Evolutionary conservation across 1,139 yeast species (phyloP).

Genomic region (Geotrichum reessii): DNA sequence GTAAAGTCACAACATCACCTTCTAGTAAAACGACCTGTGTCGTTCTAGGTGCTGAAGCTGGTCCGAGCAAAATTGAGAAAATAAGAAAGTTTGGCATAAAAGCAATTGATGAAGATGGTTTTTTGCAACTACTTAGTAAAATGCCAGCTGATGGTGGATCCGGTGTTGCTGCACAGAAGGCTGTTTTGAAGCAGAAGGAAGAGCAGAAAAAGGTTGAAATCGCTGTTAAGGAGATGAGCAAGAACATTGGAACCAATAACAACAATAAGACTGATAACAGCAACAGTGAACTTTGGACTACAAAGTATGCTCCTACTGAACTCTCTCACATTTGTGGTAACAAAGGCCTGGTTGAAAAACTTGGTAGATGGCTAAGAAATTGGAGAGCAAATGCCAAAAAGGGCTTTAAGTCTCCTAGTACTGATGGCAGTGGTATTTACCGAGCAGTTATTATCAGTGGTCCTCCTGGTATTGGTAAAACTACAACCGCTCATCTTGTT

Average conservation of each 20-base stretch:
- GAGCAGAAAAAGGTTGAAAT: constrained; percentile 54
- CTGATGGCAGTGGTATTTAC: constrained; percentile 53
- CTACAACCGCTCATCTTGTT: constrained; percentile 81
- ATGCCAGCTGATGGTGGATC: constrained; percentile 95
- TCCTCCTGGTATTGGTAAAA: constrained; percentile 96
- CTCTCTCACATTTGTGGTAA: constrained; percentile 84
- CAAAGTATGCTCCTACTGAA: constrained; percentile 79
- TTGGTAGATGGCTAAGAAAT: constrained; percentile 66
- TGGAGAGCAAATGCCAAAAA: constrained; percentile 61
- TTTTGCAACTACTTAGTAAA: constrained; percentile 58
- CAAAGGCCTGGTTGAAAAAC: constrained; percentile 62
- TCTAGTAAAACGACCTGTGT: constrained; percentile 83
- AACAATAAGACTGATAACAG: constrained; percentile 18
- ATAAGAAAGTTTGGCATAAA: constrained; percentile 68
- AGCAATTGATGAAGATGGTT: constrained; percentile 84
- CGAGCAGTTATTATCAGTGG: constrained; percentile 87
- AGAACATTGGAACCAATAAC: constrained; percentile 33
- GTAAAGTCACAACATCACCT: constrained; percentile 84
- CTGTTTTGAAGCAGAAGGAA: constrained; percentile 59
- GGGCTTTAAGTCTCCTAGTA: constrained; percentile 52
- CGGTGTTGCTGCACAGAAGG: constrained; percentile 69
- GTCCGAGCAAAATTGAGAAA: constrained; percentile 86
- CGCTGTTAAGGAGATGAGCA: constrained; percentile 43
- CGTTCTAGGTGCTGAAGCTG: constrained; percentile 93
- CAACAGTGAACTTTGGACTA: constrained; percentile 65